Base-by-base conservation (phyloP, 2,329 filamentous ascomycete genomes). In the Aspergillus sp. region DNA sequence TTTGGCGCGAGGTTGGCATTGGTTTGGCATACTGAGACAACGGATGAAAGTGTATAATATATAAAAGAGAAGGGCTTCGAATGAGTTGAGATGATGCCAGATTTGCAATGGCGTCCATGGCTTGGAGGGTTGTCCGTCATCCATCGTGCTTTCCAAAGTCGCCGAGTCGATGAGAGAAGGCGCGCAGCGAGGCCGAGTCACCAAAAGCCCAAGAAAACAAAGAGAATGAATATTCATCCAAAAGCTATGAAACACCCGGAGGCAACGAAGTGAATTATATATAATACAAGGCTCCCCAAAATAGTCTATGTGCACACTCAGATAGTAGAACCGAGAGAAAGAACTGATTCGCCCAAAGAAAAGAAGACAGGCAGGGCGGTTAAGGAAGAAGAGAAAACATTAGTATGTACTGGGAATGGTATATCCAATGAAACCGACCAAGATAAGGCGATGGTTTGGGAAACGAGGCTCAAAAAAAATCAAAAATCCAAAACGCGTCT, bases 361-460 rank as follows among this genome's bases (percentile, higher is more conserved):
- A 49, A 14, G 39, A 18, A 54, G 42, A 51, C 20, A 49, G 52
- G 49, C 51, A 60, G 54, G 31, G 49, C 20, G 22, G 52, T 49
- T 53, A 60, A 56, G 20, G 39, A 49, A 46, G 42, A 54, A 54
- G 24, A 39, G 26, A 46, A 63, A 50, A 61, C 55, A 60, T 60
- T 62, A 65, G 65, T 65, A 64, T 66, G 47, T 63, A 62, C 61
- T 54, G 56, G 54, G 64, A 63, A 66, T 14, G 55, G 53, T 46
- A 62, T 57, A 64, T 56, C 20, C 52, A 59, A 22, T 32, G 26
- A 39, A 47, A 50, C 22, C 51, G 18, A 57, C 57, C 46, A 18
- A 58, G 29, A 56, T 47, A 7, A 32, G 32, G 18, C 22, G 47
- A 24, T 20, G 31, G 51, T 45, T 54, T 49, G 24, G 31, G 24